These are phyloP conservation scores for Teratosphaeria nubilosa DNA, from an alignment of 2,329 filamentous ascomycete species.

Conservation along the genomic window DNA sequence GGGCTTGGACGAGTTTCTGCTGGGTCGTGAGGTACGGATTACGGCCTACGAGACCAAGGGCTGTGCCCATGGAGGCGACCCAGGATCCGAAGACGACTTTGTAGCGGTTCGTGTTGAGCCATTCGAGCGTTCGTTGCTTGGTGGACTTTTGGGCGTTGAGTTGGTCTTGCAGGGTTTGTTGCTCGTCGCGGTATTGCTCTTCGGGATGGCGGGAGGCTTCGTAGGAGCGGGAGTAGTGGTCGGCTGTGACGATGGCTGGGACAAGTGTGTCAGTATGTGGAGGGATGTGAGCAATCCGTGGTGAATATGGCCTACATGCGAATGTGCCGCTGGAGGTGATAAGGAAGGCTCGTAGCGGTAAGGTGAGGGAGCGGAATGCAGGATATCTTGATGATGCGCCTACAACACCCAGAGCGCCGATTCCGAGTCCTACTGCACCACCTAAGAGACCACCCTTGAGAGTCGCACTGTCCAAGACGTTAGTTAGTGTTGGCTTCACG, in stretches of 20 bases:
- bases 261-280: neutral
- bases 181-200: slow-evolving; percentile 54
- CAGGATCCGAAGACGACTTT: slow-evolving; percentile 73
- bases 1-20: slow-evolving; percentile 89
- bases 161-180: slow-evolving; percentile 46
- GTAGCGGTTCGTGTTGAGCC: slow-evolving; percentile 74
- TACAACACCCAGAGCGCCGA: slow-evolving; percentile 60
- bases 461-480: slow-evolving; percentile 37
- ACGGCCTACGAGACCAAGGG: slow-evolving; percentile 65
- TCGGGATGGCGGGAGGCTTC: slow-evolving; percentile 61
- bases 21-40: slow-evolving; percentile 62
- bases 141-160: slow-evolving; percentile 46
- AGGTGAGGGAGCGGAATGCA: slow-evolving; percentile 68
- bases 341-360: slow-evolving; percentile 87
- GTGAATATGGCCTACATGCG: slow-evolving; percentile 40
- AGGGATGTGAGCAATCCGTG: neutral
- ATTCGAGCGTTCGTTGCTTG: slow-evolving; percentile 55
- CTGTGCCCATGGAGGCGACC: slow-evolving; percentile 68
- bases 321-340: slow-evolving; percentile 75
- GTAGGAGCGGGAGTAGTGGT: slow-evolving; percentile 60
- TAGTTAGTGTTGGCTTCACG: slow-evolving; percentile 6
- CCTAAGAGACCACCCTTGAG: slow-evolving; percentile 70
- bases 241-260: slow-evolving; percentile 66
- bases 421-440: slow-evolving; percentile 54
- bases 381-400: slow-evolving; percentile 60